Evolutionary conservation across 495 filamentous ascomycete genomes (phyloP).

Genomic region (Bombardia bombarda): DNA sequence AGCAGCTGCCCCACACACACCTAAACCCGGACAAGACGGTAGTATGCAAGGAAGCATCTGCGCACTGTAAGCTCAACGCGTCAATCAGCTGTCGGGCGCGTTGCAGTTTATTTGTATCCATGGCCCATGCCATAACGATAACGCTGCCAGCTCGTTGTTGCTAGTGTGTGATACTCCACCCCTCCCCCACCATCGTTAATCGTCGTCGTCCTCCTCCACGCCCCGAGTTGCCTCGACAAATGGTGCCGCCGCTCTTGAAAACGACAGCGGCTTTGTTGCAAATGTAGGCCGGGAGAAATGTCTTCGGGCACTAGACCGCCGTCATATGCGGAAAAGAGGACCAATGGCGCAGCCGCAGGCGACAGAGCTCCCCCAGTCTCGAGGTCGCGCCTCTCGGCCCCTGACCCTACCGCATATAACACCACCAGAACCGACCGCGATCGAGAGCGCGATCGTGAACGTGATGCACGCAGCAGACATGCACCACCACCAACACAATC

Average conservation of each 20-base stretch:
- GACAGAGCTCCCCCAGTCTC: constrained; percentile 27
- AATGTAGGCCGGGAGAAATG: constrained; percentile 31
- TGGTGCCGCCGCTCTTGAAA: constrained; percentile 4
- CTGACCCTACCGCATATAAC: not conserved
- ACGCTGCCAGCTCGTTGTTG: not conserved
- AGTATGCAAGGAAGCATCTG: too few relatives aligned
- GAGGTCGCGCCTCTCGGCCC: constrained; percentile 10
- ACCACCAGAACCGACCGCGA: not conserved
- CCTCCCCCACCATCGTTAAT: not conserved
- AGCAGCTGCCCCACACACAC: too few relatives aligned
- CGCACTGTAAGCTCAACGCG: too few relatives aligned
- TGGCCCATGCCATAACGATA: too few relatives aligned
- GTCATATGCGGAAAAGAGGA: constrained; percentile 30
- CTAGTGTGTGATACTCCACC: not conserved
- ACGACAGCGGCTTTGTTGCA: constrained; percentile 1
- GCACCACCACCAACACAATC: too few relatives aligned
- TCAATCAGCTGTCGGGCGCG: too few relatives aligned
- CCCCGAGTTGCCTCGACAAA: constrained; percentile 1
- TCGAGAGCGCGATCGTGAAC: not conserved
- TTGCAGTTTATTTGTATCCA: too few relatives aligned
- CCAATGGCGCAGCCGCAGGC: constrained; percentile 20
- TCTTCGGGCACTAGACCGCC: constrained; percentile 27
- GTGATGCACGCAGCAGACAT: too few relatives aligned
- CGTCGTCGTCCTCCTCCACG: too few relatives aligned
- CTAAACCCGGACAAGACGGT: too few relatives aligned